Evolutionary conservation across 345 rosid genomes (phyloP), one percentile per base, ranked within the genome.

Genomic region (Ceriops decandra): DNA sequence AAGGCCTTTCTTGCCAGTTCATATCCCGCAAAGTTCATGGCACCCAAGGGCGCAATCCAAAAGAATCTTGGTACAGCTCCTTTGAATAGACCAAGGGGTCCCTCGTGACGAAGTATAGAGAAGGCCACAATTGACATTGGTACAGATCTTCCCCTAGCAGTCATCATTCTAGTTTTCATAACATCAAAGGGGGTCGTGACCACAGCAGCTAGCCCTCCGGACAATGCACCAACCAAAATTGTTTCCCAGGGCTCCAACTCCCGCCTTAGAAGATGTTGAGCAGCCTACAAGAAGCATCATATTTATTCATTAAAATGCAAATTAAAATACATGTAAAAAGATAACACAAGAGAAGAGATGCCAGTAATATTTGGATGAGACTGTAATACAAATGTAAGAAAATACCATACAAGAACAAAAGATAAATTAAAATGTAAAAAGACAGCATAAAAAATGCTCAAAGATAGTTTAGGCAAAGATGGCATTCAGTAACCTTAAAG

Each of bases 1-100:
- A 93, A 82, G 60, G 97, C 92, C 75, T 93, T 93, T 90, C 84
- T 84, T 10, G 87, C 86, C 51, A 95, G 88, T 82, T 95, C 99
- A 28, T 95, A 95, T 10, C 99, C 99, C 5, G 99, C 99, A 77
- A 95, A 95, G 83, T 95, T 95, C 98, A 95, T 95, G 69, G 99
- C 99, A n/a, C 99, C 99, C 11, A 95, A 74, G 2, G 99, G 99
- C 60, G 99, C 98, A 67, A 95, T 88, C 99, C 99, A 95, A 82
- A 95, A 91, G 77, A 95, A 95, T 51, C 99, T 80, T 9, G 99
- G 97, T 36, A 90, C 78, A 46, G 96, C 97, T 77, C 99, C 99
- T 76, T 95, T 95, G 63, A 95, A 95, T 56, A 95, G 76, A 60
- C 96, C 99, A 17, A 95, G 91, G 15, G 99, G 93, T 6, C 99